Base-by-base conservation (phyloP, 2,329 filamentous ascomycete species). In the Thielaviopsis ethacetica region DNA sequence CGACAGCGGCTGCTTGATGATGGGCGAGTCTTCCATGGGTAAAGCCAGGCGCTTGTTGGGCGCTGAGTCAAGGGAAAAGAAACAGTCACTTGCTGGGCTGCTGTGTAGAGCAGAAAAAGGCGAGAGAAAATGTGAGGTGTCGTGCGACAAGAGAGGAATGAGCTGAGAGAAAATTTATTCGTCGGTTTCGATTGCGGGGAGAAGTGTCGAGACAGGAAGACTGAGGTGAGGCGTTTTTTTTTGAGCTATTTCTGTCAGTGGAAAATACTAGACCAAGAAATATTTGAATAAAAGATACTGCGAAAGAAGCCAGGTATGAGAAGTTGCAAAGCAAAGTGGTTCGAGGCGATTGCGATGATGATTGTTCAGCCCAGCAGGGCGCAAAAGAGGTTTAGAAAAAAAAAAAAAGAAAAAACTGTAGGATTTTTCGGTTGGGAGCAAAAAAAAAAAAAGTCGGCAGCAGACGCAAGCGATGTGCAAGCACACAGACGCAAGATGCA, bases 1-100 rank as follows among this genome's bases (percentile, higher is more conserved):
- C 30, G 58, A 54, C 53, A 59, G 34, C 22, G 58, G 53, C 53
- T 59, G 53, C 13, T 54, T 58, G 19, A 58, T 30, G 22, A 30
- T 15, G 26, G 50, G 30, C 26, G 50, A 53, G 17, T 58, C 56
- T 38, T 58, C 56, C 56, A 58, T 58, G 50, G 22, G 22, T 30
- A 44, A 38, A 38, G 15, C 3, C 38, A 44, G 10, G 15, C 38
- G 38, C 13, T n/a, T n/a, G 5, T 17, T n/a, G 27, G 27, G n/a
- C 2, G 34, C 6, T 9, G 53, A 24, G 53, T 12, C 17, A 55
- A 19, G 13, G n/a, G 27, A 12, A 44, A 19, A 44, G 19, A 26
- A 13, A 26, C 21, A 7, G 52, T n/a, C 52, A 34, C 24, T 22
- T 44, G 22, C 13, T 44, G 24, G 15, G 38, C 53, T 24, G 38